Conservation (phyloP, 352 stramenopile genomes). For the Aphanomyces astaci region DNA sequence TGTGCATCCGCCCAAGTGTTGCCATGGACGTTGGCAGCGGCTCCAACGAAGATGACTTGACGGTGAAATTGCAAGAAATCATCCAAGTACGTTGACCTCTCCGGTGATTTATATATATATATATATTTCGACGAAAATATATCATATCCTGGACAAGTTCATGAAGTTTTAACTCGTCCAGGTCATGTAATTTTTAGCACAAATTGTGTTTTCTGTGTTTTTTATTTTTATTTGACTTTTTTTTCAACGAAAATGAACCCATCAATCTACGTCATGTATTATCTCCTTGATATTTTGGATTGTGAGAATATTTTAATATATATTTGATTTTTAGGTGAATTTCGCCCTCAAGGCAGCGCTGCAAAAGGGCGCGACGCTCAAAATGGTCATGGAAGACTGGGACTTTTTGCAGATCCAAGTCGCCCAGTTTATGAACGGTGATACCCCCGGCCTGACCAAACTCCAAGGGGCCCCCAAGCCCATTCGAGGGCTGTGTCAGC, state of each 20-base stretch:
- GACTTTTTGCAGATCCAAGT: conserved; percentile 98
- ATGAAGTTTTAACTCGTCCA: too few species aligned
- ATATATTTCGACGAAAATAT: too few species aligned
- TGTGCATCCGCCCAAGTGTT: conserved; percentile 98
- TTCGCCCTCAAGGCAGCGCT: conserved; percentile 91
- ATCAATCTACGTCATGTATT: too few species aligned
- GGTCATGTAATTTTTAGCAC: too few species aligned
- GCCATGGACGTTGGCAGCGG: conserved; percentile 93
- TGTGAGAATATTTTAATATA: too few species aligned
- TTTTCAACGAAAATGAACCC: too few species aligned
- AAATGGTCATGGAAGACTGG: conserved; percentile 99
- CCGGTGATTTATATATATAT: too few species aligned
- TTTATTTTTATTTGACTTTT: too few species aligned
- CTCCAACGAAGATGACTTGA: conserved; percentile 98
- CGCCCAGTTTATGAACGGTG: conserved; percentile 98
- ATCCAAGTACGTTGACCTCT: conserved; percentile 56
- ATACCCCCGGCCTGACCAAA: conserved; percentile 94
- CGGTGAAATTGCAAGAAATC: conserved; percentile 99
- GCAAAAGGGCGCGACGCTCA: conserved; percentile 92
- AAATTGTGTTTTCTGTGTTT: too few species aligned
- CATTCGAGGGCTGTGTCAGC: conserved; percentile 96
- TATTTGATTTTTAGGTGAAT: too few species aligned
- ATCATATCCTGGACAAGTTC: too few species aligned
- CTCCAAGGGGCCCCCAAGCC: conserved; percentile 89
- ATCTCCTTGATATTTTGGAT: not conserved